phyloP scores from a whole-genome alignment of 2,329 filamentous ascomycete genomes.

The Penicillium janthinellum region DNA sequence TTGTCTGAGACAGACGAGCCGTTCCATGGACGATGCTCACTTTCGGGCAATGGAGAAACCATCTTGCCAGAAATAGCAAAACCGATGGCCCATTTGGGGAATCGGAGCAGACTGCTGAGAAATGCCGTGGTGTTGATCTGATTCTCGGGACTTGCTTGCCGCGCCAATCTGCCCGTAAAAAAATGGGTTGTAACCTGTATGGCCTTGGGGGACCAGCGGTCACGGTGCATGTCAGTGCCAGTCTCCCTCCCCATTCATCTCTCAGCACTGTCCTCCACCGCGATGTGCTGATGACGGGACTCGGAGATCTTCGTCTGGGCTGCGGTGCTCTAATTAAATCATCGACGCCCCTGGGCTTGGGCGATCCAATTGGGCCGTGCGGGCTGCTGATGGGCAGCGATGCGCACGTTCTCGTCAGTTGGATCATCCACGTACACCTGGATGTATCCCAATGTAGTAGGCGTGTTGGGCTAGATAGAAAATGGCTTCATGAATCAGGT shows the following conservation, averaged over 20 bases:
- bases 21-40: conserved; percentile 12
- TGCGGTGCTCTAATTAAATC: not conserved
- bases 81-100: not conserved
- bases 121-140: conserved; percentile 1
- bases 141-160: not conserved
- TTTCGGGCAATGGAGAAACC: not conserved
- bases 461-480: not conserved
- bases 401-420: conserved; percentile 19
- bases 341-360: conserved; percentile 1
- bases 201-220: too few relatives aligned
- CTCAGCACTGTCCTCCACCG: too few relatives aligned
- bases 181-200: too few relatives aligned
- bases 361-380: conserved; percentile 15
- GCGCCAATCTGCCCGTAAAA: too few relatives aligned
- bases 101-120: not conserved
- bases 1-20: conserved; percentile 19
- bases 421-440: conserved; percentile 5
- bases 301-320: not conserved
- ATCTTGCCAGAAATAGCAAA: not conserved
- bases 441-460: not conserved
- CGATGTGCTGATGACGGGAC: not conserved
- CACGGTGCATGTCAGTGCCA: too few relatives aligned
- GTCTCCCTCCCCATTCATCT: too few relatives aligned
- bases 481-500: not conserved
- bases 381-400: conserved; percentile 9